phyloP scores from a whole-genome alignment of 106 monocot genomes.

The Acorus gramineus region DNA sequence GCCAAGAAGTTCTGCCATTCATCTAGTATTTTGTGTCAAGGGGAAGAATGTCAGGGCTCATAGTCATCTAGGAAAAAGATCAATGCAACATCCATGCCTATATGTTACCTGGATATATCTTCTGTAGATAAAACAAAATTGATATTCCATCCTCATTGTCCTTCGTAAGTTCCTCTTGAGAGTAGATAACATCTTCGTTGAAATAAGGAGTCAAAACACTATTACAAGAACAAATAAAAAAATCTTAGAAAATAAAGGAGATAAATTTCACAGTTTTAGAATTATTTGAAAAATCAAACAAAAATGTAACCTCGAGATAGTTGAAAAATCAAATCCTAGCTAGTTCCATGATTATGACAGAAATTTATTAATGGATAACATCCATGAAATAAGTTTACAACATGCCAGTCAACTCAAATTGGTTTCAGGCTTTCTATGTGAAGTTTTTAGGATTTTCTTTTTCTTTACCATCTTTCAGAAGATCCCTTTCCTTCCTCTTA shows the following conservation, averaged over 20 bases:
- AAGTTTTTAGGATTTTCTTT: too few relatives aligned
- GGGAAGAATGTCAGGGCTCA: background rate
- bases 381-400: too few relatives aligned
- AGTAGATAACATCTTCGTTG: conserved; percentile 85
- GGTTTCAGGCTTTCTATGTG: too few relatives aligned
- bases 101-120: conserved; percentile 76
- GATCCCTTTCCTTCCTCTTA: too few relatives aligned
- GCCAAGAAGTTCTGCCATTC: conserved; percentile 81
- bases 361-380: too few relatives aligned
- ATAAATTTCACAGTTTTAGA: background rate
- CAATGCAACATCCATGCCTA: background rate
- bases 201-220: conserved; percentile 98
- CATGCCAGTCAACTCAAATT: too few relatives aligned
- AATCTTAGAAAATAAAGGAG: background rate
- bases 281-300: background rate
- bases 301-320: too few relatives aligned
- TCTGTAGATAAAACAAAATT: conserved; percentile 74
- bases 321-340: too few relatives aligned
- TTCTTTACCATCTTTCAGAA: too few relatives aligned
- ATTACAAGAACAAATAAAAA: conserved; percentile 4
- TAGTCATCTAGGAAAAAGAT: background rate
- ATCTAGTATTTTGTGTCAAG: conserved; percentile 27
- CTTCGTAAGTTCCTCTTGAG: conserved; percentile 68
- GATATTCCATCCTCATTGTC: conserved; percentile 95
- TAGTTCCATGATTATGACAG: too few relatives aligned